Base-by-base conservation (phyloP, 768 basidiomycete genomes). In the Pisolithus microcarpus region DNA sequence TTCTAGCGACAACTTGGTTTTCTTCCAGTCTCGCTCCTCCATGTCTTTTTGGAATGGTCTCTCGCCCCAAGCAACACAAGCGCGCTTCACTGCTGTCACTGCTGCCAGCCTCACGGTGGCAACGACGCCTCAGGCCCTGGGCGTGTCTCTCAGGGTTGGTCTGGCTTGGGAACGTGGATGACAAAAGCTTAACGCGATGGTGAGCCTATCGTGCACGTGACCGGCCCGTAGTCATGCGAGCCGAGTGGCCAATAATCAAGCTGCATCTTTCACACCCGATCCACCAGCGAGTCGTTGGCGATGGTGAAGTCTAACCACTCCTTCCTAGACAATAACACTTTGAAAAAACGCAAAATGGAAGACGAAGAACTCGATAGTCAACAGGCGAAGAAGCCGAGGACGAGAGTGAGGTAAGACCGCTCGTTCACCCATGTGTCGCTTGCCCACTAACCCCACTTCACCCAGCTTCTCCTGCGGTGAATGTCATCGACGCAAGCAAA, bases 401-500 rank as follows among this genome's bases (percentile, higher is more conserved):
- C 82, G 26, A 74, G 87, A 70, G 87, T 90, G 57, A 90, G 87
- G 87, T 84, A 63, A 34, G 46, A 74, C 52, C 46, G 43, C 36
- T 21, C n/a, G 52, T 44, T 34, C 48, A 50, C 43, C 18, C 49
- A 26, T 37, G 18, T 45, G 50, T 28, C 31, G 30, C 23, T 6
- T 38, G 21, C 31, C 52, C 50, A 34, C 37, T 56, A 51, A 60
- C 18, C 7, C 21, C 50, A 19, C 48, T 13, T 43, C 49, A 42
- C 15, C 7, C 60, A 89, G 87, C 67, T 90, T 88, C 58, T 89
- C 87, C 8, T 90, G 88, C 51, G 86, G 86, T 16, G 89, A 92
- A 70, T 91, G 90, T 56, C 90, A 91, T 70, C 80, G 89, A 19
- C 75, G 89, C 54, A 92, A 92, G 65, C 89, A 92, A 69, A 91